Evolutionary conservation across 129 eudicot species (phyloP).

Genomic region (Apium graveolens): DNA sequence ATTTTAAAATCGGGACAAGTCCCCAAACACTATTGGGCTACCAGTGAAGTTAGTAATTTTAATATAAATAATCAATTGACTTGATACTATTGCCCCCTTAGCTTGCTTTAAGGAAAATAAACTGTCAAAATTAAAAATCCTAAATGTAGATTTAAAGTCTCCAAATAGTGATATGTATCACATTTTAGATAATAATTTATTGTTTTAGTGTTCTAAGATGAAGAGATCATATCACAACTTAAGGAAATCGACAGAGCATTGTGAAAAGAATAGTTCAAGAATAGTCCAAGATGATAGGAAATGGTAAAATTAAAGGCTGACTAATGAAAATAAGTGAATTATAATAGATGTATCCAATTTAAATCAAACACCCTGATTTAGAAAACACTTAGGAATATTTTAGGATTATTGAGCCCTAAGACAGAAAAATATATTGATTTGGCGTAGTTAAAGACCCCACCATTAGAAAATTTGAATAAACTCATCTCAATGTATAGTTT

Average conservation of each 20-base stretch:
- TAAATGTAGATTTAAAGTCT: background rate
- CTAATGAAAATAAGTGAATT: background rate
- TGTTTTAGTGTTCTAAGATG: background rate
- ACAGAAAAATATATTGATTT: no score
- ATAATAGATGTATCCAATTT: background rate
- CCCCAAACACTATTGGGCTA: no score
- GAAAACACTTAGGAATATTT: background rate
- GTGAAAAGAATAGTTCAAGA: no score
- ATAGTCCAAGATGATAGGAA: background rate
- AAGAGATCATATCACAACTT: background rate
- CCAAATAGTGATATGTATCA: background rate
- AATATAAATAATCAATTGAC: no score
- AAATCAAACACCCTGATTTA: background rate
- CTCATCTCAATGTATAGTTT: background rate
- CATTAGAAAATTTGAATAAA: background rate
- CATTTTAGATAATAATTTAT: background rate
- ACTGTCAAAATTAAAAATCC: background rate
- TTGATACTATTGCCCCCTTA: conserved; percentile 51
- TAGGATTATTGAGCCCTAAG: background rate
- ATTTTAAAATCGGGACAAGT: no score
- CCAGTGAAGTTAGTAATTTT: no score
- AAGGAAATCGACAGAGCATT: background rate
- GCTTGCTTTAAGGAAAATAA: background rate
- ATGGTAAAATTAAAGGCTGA: background rate
- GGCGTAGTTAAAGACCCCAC: no score